phyloP scores from a whole-genome alignment of 2,329 filamentous ascomycete genomes.

The Xylariaceae sp. region DNA sequence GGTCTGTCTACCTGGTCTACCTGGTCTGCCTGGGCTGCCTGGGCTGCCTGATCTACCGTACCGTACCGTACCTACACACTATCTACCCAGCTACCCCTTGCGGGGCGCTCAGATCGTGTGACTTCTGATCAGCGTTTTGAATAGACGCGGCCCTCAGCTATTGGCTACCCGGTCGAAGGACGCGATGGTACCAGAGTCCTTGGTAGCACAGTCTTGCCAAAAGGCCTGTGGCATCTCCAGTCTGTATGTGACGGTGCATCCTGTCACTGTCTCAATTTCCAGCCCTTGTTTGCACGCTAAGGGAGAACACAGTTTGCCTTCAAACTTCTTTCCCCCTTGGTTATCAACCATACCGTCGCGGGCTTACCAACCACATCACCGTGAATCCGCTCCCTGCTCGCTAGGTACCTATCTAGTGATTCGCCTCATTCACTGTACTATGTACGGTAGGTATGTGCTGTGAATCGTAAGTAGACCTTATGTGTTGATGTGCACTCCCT shows the following conservation, averaged over 20 bases:
- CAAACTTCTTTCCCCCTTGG: not conserved
- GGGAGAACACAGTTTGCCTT: not conserved
- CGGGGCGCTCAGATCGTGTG: slow-evolving; percentile 27
- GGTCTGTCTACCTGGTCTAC: slow-evolving; percentile 15
- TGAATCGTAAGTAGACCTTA: too few species aligned
- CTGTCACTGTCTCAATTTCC: not conserved
- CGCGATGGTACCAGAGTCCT: not conserved
- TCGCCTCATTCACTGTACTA: not conserved
- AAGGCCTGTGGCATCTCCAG: not conserved
- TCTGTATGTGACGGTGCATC: not conserved
- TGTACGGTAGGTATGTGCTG: too few species aligned
- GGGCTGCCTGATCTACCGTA: too few species aligned
- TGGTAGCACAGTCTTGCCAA: not conserved
- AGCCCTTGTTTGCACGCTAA: not conserved
- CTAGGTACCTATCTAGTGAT: not conserved
- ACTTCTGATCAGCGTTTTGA: slow-evolving; percentile 20
- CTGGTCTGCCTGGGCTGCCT: too few species aligned
- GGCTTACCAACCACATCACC: not conserved
- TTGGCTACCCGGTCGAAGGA: slow-evolving; percentile 14
- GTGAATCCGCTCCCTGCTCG: not conserved
- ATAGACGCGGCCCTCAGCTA: slow-evolving; percentile 18
- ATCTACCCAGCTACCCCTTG: slow-evolving; percentile 10
- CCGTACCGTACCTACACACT: too few species aligned
- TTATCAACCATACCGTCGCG: not conserved
- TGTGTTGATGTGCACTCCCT: not conserved